phyloP scores from a whole-genome alignment of 1,284 basidiomycete genomes.

The Abortiporus biennis region DNA sequence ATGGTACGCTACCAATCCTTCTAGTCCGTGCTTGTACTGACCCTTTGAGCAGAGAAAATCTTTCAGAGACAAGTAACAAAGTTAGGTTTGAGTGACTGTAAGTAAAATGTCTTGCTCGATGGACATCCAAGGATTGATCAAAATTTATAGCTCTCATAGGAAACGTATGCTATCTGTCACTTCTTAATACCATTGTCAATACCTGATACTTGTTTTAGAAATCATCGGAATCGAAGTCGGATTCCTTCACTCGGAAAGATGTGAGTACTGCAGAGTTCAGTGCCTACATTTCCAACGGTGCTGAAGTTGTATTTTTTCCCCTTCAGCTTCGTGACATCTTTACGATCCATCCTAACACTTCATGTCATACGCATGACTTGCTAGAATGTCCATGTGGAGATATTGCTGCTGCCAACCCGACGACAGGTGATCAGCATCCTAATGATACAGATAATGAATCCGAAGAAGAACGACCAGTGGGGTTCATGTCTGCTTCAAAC shows the following conservation, averaged over 20 bases:
- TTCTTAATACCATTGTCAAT: constrained; percentile 3
- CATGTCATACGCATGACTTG: constrained; percentile 90
- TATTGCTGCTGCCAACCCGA: constrained; percentile 12
- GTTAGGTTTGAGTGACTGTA: constrained; percentile 83
- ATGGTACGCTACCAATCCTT: constrained; percentile 39
- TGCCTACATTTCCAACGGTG: constrained; percentile 1
- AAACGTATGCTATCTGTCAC: constrained; percentile 32
- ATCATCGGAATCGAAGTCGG: constrained; percentile 56
- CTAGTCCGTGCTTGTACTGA: background rate
- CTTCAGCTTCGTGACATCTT: constrained; percentile 85
- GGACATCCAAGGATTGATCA: constrained; percentile 8
- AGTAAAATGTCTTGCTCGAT: constrained; percentile 24
- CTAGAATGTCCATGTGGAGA: constrained; percentile 68
- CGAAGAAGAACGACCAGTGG: constrained; percentile 30
- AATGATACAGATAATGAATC: constrained; percentile 20
- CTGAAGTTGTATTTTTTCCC: constrained; percentile 7
- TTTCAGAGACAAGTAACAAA: constrained; percentile 96
- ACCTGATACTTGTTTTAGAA: constrained; percentile 30
- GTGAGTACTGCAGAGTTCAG: too few relatives aligned
- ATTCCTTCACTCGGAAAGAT: constrained; percentile 87
- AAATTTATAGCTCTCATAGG: constrained; percentile 53
- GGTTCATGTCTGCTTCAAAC: constrained; percentile 73
- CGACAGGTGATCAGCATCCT: background rate
- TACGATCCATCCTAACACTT: constrained; percentile 72
- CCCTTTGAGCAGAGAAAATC: constrained; percentile 62